Evolutionary conservation across 257 asterid species (phyloP).

Genomic region (Voacanga thouarsii): DNA sequence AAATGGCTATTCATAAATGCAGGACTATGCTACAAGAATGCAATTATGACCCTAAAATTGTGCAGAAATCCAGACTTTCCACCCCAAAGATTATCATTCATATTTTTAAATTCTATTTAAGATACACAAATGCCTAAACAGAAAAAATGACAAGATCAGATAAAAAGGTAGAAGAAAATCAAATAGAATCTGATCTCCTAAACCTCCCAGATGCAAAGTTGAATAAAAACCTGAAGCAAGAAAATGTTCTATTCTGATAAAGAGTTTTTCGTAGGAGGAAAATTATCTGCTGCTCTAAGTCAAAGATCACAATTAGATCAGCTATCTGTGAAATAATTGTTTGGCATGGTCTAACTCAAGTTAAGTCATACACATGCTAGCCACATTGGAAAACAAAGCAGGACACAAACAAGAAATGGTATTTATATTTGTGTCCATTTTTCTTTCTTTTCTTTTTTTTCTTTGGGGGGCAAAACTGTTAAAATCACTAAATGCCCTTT

Average conservation of each 20-base stretch:
- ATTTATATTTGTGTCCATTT: too few relatives aligned
- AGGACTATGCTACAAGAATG: not conserved
- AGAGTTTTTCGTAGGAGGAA: too few relatives aligned
- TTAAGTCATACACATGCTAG: too few relatives aligned
- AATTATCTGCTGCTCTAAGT: too few relatives aligned
- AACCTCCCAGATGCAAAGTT: not conserved
- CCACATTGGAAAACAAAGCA: too few relatives aligned
- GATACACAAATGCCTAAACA: not conserved
- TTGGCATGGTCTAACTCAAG: too few relatives aligned
- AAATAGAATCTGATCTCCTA: not conserved
- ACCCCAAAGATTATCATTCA: not conserved
- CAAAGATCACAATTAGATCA: too few relatives aligned
- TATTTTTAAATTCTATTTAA: not conserved
- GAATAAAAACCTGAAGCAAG: not conserved
- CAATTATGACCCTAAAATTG: not conserved
- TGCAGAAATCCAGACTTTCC: constrained; percentile 5
- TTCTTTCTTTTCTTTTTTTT: too few relatives aligned
- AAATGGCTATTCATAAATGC: not conserved
- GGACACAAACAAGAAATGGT: too few relatives aligned
- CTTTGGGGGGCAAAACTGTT: too few relatives aligned
- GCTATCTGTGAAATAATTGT: too few relatives aligned
- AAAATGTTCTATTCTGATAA: not conserved
- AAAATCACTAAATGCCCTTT: too few relatives aligned
- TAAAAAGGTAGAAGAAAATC: not conserved
- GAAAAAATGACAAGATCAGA: not conserved